A percentile compares a stretch with the other conserved stretches of the same genome.
Conservation (phyloP, 192 early-diverging fungal genomes). For the Backusella psychrophila region DNA sequence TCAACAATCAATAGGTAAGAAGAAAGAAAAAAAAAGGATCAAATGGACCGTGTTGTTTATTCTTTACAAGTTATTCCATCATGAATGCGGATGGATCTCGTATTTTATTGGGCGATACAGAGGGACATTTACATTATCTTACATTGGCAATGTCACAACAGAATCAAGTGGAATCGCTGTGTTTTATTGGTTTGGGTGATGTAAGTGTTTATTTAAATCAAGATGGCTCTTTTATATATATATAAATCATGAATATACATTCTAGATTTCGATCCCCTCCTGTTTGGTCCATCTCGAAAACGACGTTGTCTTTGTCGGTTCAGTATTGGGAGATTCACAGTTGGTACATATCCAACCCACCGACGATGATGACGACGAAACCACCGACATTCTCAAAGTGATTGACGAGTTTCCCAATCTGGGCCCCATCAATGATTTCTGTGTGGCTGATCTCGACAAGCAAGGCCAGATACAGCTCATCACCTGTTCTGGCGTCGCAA, state of each 20-base stretch:
- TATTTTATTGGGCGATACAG: constrained; percentile 68
- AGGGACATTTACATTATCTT: constrained; percentile 62
- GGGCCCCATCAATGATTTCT: constrained; percentile 86
- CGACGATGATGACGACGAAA: constrained; percentile 31
- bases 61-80: constrained; percentile 38
- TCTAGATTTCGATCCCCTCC: constrained; percentile 54
- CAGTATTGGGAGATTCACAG: constrained; percentile 85
- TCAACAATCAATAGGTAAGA: constrained; percentile 10
- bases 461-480: constrained; percentile 71
- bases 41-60: background rate
- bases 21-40: no score
- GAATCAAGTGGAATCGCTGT: constrained; percentile 25
- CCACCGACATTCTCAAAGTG: constrained; percentile 55
- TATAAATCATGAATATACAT: no score
- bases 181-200: constrained; percentile 50
- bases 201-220: no score
- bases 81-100: constrained; percentile 54
- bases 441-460: constrained; percentile 75
- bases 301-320: constrained; percentile 81
- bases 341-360: constrained; percentile 54
- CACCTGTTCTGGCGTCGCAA: constrained; percentile 77
- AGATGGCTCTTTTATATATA: no score
- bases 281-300: constrained; percentile 69
- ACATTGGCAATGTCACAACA: constrained; percentile 40
- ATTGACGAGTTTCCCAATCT: constrained; percentile 71